Percentiles rank a stretch among this genome's conserved stretches.
phyloP scores from a whole-genome alignment of 1,284 basidiomycete species.

The Amylostereum chailletii region DNA sequence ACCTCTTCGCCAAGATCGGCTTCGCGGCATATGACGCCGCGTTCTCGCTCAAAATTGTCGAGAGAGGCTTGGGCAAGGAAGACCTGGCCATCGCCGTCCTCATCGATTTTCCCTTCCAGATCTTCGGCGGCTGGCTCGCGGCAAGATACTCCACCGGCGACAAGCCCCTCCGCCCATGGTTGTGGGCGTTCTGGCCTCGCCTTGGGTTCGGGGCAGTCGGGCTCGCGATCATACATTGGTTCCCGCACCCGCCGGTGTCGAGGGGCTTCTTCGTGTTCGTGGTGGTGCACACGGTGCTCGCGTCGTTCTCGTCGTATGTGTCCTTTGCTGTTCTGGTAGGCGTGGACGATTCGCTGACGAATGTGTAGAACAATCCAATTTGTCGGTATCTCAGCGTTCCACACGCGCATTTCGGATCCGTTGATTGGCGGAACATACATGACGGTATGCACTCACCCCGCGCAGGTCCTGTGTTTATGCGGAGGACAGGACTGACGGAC shows the following conservation, averaged over 20 bases:
- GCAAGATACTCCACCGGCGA: conserved; percentile 85
- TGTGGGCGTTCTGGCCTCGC: conserved; percentile 87
- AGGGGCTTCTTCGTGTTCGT: conserved; percentile 79
- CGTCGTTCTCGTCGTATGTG: conserved; percentile 78
- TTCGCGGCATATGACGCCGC: conserved; percentile 94
- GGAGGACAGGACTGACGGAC: not conserved
- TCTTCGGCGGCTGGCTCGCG: conserved; percentile 92
- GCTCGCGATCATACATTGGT: conserved; percentile 76
- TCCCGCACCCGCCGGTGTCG: conserved; percentile 73
- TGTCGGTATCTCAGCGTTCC: conserved; percentile 97
- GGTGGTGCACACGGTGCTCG: conserved; percentile 73
- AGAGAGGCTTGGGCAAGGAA: conserved; percentile 93
- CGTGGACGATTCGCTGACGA: conserved; percentile 1
- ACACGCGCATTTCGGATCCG: conserved; percentile 95
- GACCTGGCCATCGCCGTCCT: conserved; percentile 92
- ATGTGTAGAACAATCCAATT: conserved; percentile 86
- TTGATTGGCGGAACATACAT: conserved; percentile 97
- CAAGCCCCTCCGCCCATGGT: conserved; percentile 77
- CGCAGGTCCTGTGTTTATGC: conserved; percentile 2
- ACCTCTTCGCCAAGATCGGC: conserved; percentile 91
- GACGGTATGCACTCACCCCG: conserved; percentile 51
- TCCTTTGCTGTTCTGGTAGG: not conserved
- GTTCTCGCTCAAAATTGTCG: conserved; percentile 90
- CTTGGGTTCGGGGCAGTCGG: conserved; percentile 68
- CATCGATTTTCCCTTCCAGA: conserved; percentile 98